Evolutionary conservation across 2,329 filamentous ascomycete genomes (phyloP).

Genomic region (Chaetomiaceae sp.): DNA sequence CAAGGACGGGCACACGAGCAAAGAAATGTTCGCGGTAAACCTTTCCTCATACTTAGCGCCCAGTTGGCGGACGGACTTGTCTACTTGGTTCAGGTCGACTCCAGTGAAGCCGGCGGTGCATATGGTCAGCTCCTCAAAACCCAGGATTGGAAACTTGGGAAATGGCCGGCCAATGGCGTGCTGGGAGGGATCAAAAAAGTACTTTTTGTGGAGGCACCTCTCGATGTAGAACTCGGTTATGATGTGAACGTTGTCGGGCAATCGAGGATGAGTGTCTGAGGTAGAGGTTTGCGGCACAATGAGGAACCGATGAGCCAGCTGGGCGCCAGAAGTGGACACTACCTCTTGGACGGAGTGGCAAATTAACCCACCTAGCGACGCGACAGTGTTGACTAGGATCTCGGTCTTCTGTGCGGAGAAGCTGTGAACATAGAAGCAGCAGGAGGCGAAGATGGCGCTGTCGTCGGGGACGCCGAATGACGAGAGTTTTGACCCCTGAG

Average conservation of each 20-base stretch:
- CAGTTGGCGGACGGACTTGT: constrained; percentile 69
- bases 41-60: constrained; percentile 79
- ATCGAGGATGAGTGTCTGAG: constrained; percentile 41
- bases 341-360: constrained; percentile 42
- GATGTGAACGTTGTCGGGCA: constrained; percentile 41
- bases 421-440: constrained; percentile 56
- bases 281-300: constrained; percentile 52
- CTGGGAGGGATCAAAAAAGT: constrained; percentile 61
- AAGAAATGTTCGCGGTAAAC: constrained; percentile 64
- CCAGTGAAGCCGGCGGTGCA: constrained; percentile 79
- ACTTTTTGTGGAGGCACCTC: constrained; percentile 74
- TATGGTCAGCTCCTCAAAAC: constrained; percentile 66
- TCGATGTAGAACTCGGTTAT: constrained; percentile 95
- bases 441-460: constrained; percentile 49
- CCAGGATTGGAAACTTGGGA: constrained; percentile 61
- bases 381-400: constrained; percentile 45
- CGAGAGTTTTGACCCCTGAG: constrained; percentile 24
- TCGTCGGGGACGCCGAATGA: constrained; percentile 28
- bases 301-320: constrained; percentile 42
- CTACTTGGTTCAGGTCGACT: constrained; percentile 80
- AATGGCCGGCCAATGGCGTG: constrained; percentile 78
- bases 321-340: constrained; percentile 30
- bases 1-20: constrained; percentile 68
- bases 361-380: constrained; percentile 45
- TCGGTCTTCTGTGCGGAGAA: constrained; percentile 51